Percentiles rank a stretch among this genome's conserved stretches.
phyloP scores from a whole-genome alignment of 805 yeast species.

The Candida easanensis region DNA sequence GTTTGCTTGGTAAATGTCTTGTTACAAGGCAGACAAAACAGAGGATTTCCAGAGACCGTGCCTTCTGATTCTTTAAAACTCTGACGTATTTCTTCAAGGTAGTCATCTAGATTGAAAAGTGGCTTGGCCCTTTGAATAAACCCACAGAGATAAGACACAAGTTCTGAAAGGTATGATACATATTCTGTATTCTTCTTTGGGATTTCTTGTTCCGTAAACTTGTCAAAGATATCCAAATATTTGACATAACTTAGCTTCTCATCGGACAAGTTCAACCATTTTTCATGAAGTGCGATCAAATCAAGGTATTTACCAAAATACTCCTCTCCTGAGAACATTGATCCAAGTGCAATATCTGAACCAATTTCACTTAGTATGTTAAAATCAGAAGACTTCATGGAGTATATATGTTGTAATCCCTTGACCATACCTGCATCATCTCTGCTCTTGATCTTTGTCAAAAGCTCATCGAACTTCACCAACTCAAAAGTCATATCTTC shows the following conservation, averaged over 20 bases:
- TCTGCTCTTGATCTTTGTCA: slow-evolving; percentile 29
- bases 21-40: slow-evolving; percentile 63
- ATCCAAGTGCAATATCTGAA: slow-evolving; percentile 44
- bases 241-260: slow-evolving; percentile 43
- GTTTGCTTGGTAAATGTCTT: slow-evolving; percentile 60
- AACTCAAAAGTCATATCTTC: slow-evolving; percentile 30
- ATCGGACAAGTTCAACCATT: slow-evolving; percentile 47
- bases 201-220: slow-evolving; percentile 32
- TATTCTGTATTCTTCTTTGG: slow-evolving; percentile 10
- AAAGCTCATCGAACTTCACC: slow-evolving; percentile 36
- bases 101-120: slow-evolving; percentile 38
- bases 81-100: slow-evolving; percentile 15
- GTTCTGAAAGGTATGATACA: slow-evolving; percentile 38
- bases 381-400: slow-evolving; percentile 19
- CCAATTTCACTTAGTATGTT: slow-evolving; percentile 49
- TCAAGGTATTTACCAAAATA: slow-evolving; percentile 64
- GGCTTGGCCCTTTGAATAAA: slow-evolving; percentile 52
- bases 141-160: slow-evolving; percentile 47
- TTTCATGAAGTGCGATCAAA: slow-evolving; percentile 46
- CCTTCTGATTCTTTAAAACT: slow-evolving; percentile 8
- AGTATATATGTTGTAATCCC: slow-evolving; percentile 16
- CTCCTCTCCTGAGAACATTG: slow-evolving; percentile 58
- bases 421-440: slow-evolving; percentile 29
- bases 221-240: slow-evolving; percentile 46
- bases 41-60: slow-evolving; percentile 21